phyloP scores from a whole-genome alignment of 306 rosid species.

The Glycine latifolia region DNA sequence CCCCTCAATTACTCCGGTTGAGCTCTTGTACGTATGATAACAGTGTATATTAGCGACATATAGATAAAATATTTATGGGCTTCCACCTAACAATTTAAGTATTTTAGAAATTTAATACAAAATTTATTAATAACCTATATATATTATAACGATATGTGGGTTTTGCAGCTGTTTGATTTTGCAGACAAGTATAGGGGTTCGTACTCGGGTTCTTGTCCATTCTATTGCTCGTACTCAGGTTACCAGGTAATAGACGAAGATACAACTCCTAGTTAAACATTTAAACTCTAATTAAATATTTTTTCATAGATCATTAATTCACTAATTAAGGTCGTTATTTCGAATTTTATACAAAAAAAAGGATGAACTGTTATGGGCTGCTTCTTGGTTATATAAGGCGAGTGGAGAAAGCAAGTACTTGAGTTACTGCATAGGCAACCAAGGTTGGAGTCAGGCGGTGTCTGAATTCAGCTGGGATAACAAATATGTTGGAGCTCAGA shows the following conservation, averaged over 20 bases:
- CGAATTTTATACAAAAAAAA: slow-evolving; percentile 36
- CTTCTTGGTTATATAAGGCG: slow-evolving; percentile 83
- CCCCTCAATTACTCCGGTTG: too few species aligned
- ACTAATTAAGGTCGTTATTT: background rate
- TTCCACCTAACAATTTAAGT: too few species aligned
- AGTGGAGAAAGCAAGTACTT: slow-evolving; percentile 66
- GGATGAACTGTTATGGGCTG: slow-evolving; percentile 95
- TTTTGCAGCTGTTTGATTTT: slow-evolving; percentile 73
- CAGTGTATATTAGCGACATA: too few species aligned
- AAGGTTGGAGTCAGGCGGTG: slow-evolving; percentile 74
- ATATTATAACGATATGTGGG: too few species aligned
- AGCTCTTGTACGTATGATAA: too few species aligned
- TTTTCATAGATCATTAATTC: background rate
- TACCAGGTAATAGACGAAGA: slow-evolving; percentile 62
- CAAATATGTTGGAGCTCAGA: slow-evolving; percentile 88
- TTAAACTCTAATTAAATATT: background rate
- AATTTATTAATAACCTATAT: too few species aligned
- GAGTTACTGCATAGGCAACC: slow-evolving; percentile 61
- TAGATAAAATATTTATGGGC: too few species aligned
- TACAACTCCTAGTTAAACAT: background rate
- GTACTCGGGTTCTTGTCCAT: slow-evolving; percentile 81
- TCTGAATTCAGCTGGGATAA: slow-evolving; percentile 93
- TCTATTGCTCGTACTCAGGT: slow-evolving; percentile 91
- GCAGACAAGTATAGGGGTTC: slow-evolving; percentile 82
- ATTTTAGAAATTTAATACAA: too few species aligned